A percentile compares a stretch with the other conserved stretches of the same genome.
Conservation (phyloP, 257 asterid species). For the Mitragyna speciosa region DNA sequence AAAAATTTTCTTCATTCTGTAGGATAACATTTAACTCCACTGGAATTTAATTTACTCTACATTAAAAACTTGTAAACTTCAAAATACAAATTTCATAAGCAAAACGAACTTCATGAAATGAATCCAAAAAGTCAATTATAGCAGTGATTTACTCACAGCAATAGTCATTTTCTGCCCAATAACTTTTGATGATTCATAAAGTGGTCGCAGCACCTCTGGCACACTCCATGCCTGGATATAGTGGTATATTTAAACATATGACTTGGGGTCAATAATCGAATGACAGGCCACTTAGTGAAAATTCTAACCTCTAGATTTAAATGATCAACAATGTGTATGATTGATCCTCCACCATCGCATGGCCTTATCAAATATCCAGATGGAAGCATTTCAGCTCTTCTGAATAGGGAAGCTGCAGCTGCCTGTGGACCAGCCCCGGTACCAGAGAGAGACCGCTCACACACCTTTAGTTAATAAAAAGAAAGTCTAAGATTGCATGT, state of each 20-base stretch:
- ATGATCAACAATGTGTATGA: conserved; percentile 94
- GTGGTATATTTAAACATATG: conserved; percentile 5
- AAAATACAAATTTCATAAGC: background rate
- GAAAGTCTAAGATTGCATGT: conserved; percentile 10
- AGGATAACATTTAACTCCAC: background rate
- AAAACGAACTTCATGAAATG: background rate
- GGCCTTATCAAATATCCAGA: conserved; percentile 90
- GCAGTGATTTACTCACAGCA: conserved; percentile 54
- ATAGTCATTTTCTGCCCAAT: conserved; percentile 86
- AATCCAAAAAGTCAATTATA: background rate
- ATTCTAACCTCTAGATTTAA: conserved; percentile 67
- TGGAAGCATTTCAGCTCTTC: conserved; percentile 89
- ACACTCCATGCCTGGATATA: conserved; percentile 82
- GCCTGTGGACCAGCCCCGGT: conserved; percentile 83
- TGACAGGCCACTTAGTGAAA: background rate
- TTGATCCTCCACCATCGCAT: conserved; percentile 97
- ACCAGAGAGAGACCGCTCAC: conserved; percentile 94
- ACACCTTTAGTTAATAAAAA: conserved; percentile 48
- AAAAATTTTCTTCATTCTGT: background rate
- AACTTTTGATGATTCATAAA: conserved; percentile 85
- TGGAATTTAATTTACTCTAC: background rate
- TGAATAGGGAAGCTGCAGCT: conserved; percentile 75
- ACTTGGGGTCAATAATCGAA: background rate
- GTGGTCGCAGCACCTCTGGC: conserved; percentile 96
- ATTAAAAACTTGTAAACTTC: background rate